These are phyloP conservation scores for Wallemia mellicola DNA, from an alignment of 1,284 basidiomycete species.

Conservation along the genomic window DNA sequence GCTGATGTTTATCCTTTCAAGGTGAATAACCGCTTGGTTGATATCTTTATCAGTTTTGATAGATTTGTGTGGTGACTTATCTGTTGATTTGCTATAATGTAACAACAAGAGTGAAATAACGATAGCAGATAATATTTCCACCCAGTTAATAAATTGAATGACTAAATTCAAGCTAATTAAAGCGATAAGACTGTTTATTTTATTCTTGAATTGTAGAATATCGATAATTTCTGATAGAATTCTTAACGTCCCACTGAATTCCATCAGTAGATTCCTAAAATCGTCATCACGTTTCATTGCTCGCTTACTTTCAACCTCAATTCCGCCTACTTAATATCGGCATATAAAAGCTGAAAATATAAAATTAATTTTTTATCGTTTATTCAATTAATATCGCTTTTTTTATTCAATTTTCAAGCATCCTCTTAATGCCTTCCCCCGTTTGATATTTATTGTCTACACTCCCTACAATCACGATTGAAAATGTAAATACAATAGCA, in stretches of 20 bases:
- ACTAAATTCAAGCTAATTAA: neutral
- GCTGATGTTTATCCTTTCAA: neutral
- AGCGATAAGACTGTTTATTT: neutral
- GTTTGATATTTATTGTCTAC: too few species aligned
- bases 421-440: too few species aligned
- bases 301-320: too few species aligned
- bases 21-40: neutral
- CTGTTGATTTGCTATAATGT: too few species aligned
- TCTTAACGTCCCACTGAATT: neutral
- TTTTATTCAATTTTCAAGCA: too few species aligned
- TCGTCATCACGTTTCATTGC: too few species aligned
- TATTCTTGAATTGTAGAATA: neutral
- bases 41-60: neutral
- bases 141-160: neutral
- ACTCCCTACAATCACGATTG: neutral
- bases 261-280: neutral
- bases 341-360: too few species aligned
- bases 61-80: neutral
- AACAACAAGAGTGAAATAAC: neutral
- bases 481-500: neutral
- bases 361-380: too few species aligned
- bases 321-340: too few species aligned
- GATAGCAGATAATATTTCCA: neutral
- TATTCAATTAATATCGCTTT: too few species aligned
- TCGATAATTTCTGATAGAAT: neutral